Base-by-base conservation (phyloP, 768 basidiomycete species). In the Lanmaoa pseudosensibilis region DNA sequence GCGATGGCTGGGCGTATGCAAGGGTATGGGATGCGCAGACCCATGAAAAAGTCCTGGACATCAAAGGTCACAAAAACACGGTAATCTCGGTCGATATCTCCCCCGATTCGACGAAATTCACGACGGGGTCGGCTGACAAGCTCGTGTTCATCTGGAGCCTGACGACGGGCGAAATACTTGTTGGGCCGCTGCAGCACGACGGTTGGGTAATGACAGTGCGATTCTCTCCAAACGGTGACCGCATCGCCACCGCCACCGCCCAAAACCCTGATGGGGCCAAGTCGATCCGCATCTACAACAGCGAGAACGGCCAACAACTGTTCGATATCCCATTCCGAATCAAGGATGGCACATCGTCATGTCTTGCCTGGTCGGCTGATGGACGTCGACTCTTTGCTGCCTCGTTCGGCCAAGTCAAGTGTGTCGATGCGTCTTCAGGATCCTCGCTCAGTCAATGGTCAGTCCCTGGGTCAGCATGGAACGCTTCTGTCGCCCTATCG, bases 141-240 rank as follows among this genome's bases (percentile, higher is more conserved):
- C 1, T 2, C 2, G 48, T 5, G 6, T 41, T 21, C 15, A 43
- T 59, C 15, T 56, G 58, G 58, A 43, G 5, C 30, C 4, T 51
- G 5, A 18, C 11, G 8, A 53, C 38, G 0, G 58, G 58, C 0
- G 11, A 46, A 3, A 4, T 15, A 16, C 46, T 57, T 1, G 23
- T 30, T 4, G 57, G 57, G 0, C 46, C 59, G 0, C 46, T 60
- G 2, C 15, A 27, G 23, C 52, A 55, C n/a, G 30, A 47, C 0
- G 18, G 19, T 7, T 8, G 5, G 6, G 36, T 47, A 4, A 37
- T 45, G 4, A 41, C 30, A 1, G 46, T 46, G 18, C 46, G 46
- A 10, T 52, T 59, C 30, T 59, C 58, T 21, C 46, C 58, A 0
- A n/a, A 5, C 1, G 56, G 58, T 9, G 40, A 52, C 32, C 55